A percentile compares a stretch with the other conserved stretches of the same genome.
phyloP scores from a whole-genome alignment of 257 asterid genomes.

The Fraxinus anomala region DNA sequence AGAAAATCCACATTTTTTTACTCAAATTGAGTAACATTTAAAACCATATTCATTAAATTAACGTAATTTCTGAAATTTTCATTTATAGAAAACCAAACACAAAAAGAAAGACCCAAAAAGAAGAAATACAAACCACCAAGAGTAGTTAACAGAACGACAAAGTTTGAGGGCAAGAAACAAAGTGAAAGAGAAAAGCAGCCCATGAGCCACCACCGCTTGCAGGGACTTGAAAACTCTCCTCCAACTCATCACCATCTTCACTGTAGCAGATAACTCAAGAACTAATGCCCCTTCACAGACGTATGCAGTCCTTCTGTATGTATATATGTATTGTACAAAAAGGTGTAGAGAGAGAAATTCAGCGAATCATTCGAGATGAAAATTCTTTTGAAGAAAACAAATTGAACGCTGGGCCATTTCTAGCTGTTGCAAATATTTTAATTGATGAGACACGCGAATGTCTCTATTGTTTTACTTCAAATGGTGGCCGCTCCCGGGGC shows the following conservation, averaged over 20 bases:
- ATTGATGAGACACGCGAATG: neutral
- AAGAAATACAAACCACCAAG: conserved; percentile 79
- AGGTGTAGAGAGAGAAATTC: conserved; percentile 4
- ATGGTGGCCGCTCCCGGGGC: neutral
- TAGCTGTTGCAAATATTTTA: neutral
- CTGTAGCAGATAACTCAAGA: conserved; percentile 6
- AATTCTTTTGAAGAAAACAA: neutral
- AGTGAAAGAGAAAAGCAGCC: conserved; percentile 75
- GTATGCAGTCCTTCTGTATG: conserved; percentile 10
- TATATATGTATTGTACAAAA: conserved; percentile 12
- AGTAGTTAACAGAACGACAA: conserved; percentile 48
- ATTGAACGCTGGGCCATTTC: neutral
- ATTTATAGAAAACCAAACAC: neutral
- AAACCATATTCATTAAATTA: conserved; percentile 9
- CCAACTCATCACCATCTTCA: conserved; percentile 49
- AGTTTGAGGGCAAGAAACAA: conserved; percentile 75
- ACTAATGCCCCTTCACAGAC: conserved; percentile 3
- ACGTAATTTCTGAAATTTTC: neutral
- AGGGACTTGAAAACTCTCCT: conserved; percentile 78
- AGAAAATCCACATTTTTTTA: conserved; percentile 5
- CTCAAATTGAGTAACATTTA: conserved; percentile 16
- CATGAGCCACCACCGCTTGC: conserved; percentile 81
- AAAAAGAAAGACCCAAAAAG: neutral
- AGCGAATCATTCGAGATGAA: conserved; percentile 28
- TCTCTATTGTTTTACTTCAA: neutral